Evolutionary conservation across 345 rosid species (phyloP).

Genomic region (Physaria fendleri): DNA sequence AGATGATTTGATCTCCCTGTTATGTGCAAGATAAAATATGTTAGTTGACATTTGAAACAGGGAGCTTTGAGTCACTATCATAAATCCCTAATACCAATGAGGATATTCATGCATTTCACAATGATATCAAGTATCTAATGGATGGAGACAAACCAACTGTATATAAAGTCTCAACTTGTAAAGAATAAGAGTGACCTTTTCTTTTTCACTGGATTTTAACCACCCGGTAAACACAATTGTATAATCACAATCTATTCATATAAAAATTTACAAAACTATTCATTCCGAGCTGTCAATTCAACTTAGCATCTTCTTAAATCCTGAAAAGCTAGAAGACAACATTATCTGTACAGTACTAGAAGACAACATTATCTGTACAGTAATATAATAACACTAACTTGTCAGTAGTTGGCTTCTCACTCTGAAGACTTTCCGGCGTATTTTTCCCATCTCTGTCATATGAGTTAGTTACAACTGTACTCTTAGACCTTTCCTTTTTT

Average conservation of each 20-base stretch:
- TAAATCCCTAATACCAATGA: not conserved
- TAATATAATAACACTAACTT: constrained; percentile 19
- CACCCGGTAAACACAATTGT: not conserved
- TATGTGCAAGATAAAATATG: not conserved
- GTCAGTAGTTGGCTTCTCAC: constrained; percentile 22
- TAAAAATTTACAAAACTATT: not conserved
- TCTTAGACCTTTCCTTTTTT: constrained; percentile 10
- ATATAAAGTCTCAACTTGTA: not conserved
- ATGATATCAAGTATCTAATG: not conserved
- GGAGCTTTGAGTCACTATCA: no score
- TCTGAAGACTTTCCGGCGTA: constrained; percentile 14
- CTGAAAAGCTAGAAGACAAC: not conserved
- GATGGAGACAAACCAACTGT: not conserved
- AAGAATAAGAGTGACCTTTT: not conserved
- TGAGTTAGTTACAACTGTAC: not conserved
- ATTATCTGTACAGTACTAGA: not conserved
- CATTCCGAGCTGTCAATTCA: not conserved
- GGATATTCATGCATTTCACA: not conserved
- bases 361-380: not conserved
- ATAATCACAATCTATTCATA: not conserved
- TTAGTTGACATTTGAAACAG: not conserved
- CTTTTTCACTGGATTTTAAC: not conserved
- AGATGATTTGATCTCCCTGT: constrained; percentile 9
- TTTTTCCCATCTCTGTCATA: not conserved
- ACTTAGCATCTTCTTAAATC: not conserved